Evolutionary conservation across 2,329 filamentous ascomycete genomes (phyloP).

Genomic region (Incumbomyces delicatus): DNA sequence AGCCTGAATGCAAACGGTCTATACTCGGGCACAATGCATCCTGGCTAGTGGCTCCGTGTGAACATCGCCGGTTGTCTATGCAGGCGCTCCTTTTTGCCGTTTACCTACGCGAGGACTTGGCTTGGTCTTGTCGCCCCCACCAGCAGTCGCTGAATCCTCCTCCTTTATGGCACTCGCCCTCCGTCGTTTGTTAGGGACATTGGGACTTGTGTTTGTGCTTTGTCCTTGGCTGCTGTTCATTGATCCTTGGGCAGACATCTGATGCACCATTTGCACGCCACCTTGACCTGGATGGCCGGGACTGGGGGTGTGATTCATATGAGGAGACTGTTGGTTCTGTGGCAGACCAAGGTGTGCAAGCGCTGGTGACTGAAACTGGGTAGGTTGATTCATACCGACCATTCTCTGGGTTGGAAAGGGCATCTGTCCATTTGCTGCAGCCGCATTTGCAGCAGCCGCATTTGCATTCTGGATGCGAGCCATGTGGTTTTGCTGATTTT

Average conservation of each 20-base stretch:
- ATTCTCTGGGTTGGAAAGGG: constrained; percentile 28
- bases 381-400: constrained; percentile 37
- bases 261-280: constrained; percentile 45
- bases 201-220: constrained; percentile 55
- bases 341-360: constrained; percentile 45
- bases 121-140: constrained; percentile 35
- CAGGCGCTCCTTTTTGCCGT: constrained; percentile 33
- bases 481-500: constrained; percentile 17
- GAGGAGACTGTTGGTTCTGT: constrained; percentile 38
- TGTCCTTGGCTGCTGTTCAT: constrained; percentile 41
- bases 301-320: constrained; percentile 40
- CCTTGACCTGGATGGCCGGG: constrained; percentile 37
- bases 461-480: constrained; percentile 17
- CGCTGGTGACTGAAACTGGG: constrained; percentile 50
- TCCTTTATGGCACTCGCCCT: constrained; percentile 51
- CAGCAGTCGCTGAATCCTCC: constrained; percentile 45
- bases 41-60: neutral
- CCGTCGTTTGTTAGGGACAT: constrained; percentile 47
- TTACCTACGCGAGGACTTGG: constrained; percentile 39
- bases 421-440: constrained; percentile 18
- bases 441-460: constrained; percentile 18
- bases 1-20: neutral
- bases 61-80: neutral
- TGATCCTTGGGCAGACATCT: constrained; percentile 48
- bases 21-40: neutral